Base-by-base conservation (phyloP, 1,139 yeast species). In the Sugiyamaella pinicola region DNA sequence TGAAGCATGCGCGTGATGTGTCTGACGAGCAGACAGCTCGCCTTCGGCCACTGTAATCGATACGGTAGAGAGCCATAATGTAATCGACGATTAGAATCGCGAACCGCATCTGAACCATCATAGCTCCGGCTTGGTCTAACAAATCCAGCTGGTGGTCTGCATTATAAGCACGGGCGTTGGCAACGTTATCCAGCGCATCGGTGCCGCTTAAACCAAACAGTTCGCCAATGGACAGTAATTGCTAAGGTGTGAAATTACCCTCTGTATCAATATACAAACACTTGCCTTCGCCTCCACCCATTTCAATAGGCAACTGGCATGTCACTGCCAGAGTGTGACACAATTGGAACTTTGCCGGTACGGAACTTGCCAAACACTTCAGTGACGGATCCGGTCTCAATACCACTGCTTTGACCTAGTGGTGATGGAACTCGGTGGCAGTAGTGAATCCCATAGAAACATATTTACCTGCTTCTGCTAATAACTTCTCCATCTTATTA, bases 281-380 rank as follows among this genome's bases (percentile, higher is more conserved):
- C 69, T 95, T 90, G 37, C 99, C 99, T 74, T 93, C 99, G 49
- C 98, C 99, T 54, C 99, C 99, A 42, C 98, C 98, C 88, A 88
- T 87, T 67, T 93, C 98, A 47, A 93, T 83, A 2, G 99, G 99
- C 55, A 93, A 75, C 70, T 93, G 99, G 69, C 98, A 93, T 1
- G 98, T 91, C 9, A 95, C 96, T 0, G 98, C 96, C 57, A 95
- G 76, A 0, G 99, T 95, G 68, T 95, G 99, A 70, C 99, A 95
- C 50, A 93, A 74, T 73, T 93, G 99, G 4, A 97, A 89, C 69
- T 93, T n/a, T 93, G 47, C 99, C 99, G 1, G 99, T 93, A 72
- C 99, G 83, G 69, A 91, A 95, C 71, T 93, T 99, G 40, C 99
- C 99, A 74, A 89, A 93, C 8, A 91, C 82, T 71, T 93, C 99